A percentile compares a stretch with the other conserved stretches of the same genome.
Evolutionary conservation across 768 basidiomycete species (phyloP).

Genomic region (Lactifluus echinatus): DNA sequence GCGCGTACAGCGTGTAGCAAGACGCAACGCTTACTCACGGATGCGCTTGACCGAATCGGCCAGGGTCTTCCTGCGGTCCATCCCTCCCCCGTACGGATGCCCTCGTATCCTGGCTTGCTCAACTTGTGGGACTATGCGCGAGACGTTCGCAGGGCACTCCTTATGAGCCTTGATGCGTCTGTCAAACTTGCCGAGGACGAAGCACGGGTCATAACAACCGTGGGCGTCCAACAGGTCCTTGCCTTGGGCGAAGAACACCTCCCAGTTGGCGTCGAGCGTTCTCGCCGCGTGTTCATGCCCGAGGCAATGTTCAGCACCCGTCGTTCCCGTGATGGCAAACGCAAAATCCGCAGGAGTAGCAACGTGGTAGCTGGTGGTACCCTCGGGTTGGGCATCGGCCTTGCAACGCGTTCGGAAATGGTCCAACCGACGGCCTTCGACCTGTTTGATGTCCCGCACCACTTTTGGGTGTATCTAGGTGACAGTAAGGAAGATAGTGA

Average conservation of each 20-base stretch:
- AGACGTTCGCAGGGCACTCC: slow-evolving; percentile 68
- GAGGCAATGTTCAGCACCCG: slow-evolving; percentile 88
- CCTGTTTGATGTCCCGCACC: slow-evolving; percentile 78
- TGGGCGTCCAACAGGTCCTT: slow-evolving; percentile 57
- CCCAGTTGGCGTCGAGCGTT: slow-evolving; percentile 72
- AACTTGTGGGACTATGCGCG: slow-evolving; percentile 79
- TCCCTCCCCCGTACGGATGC: slow-evolving; percentile 41
- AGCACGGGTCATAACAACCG: slow-evolving; percentile 56
- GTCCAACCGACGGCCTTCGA: slow-evolving; percentile 76
- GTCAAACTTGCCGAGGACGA: slow-evolving; percentile 78
- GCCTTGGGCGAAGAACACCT: slow-evolving; percentile 70
- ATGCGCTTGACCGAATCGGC: slow-evolving; percentile 70
- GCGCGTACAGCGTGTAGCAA: slow-evolving; percentile 42
- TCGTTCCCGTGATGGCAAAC: slow-evolving; percentile 28
- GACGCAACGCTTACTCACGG: slow-evolving; percentile 50
- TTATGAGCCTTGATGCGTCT: slow-evolving; percentile 73
- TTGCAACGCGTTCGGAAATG: slow-evolving; percentile 69
- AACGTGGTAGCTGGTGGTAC: slow-evolving; percentile 69
- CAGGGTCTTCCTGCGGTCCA: slow-evolving; percentile 64
- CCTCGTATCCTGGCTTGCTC: slow-evolving; percentile 75
- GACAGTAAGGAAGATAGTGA: slow-evolving; percentile 35
- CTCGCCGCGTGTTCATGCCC: slow-evolving; percentile 84
- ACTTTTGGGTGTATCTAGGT: slow-evolving; percentile 64
- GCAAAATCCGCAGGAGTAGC: slow-evolving; percentile 34
- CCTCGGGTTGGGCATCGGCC: slow-evolving; percentile 74